Base-by-base conservation (phyloP, 257 asterid species). In the Dorcoceras hygrometricum region DNA sequence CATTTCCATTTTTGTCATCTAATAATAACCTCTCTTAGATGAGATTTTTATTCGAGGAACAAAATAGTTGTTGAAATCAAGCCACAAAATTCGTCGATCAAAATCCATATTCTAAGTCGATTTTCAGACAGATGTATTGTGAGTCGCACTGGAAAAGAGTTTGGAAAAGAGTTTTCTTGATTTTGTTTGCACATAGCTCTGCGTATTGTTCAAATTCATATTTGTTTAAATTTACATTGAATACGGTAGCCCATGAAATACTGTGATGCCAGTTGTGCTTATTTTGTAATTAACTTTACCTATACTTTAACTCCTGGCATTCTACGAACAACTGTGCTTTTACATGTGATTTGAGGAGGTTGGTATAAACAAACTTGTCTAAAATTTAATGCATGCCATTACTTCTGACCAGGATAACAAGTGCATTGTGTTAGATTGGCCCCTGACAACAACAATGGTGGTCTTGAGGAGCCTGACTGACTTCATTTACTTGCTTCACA, bases 401-500 rank as follows among this genome's bases (percentile, higher is more conserved):
- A 23, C 59, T 59, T 67, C 55, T 59, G 46, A 60, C 51, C 82
- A 91, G 98, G 82, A 73, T 11, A 65, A 81, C 72, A 87, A 83
- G 72, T 91, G 98, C 79, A 87, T 91, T 36, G 78, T 81, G 8
- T 58, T 89, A 46, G 67, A 81, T 74, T 70, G 79, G 90, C 77
- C 88, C 62, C 54, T 84, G 84, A 80, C 89, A 66, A 85, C 75
- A 36, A 62, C 95, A 31, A 26, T 87, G 53, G 79, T 86, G 59
- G 75, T 66, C 75, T 75, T 87, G 76, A 82, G 98, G 82, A 87
- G 95, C 83, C 56, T 84, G 71, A 79, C 94, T 18, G 98, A 91
- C 78, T 81, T 87, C 68, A 66, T 89, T 39, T 91, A 87, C 76
- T 76, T 91, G 28, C 54, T 89, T 22, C 95, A 89, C 76, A 87